Evolutionary conservation across 1,284 basidiomycete genomes (phyloP), one percentile per base, ranked within the genome.

Genomic region (Ustilago lituana): DNA sequence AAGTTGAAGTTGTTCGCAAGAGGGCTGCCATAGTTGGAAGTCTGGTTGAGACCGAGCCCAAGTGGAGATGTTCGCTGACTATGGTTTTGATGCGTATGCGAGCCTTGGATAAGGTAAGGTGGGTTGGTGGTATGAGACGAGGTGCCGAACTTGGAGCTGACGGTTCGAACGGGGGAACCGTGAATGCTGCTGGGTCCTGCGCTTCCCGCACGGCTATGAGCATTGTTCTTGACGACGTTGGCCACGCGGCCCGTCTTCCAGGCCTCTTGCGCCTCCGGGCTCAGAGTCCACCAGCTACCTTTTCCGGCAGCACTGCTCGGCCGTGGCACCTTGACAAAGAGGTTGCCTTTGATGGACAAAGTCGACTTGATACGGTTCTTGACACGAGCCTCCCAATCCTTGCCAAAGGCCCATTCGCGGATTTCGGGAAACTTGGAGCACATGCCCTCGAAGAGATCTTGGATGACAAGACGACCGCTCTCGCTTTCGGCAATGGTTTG

Each of bases 351-450:
- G 63, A 80, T 81, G 6, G 79, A 81, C 10, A 81, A 63, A 10
- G 79, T 81, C 20, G 79, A 81, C 56, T 81, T 81, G 75, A 81
- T 81, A 2, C 79, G 67, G 37, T 81, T 81, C 68, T 81, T 81
- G 38, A 81, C 79, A 3, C 79, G 70, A 6, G 73, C 75, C 47
- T 81, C 79, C 79, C 79, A 81, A 48, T 80, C 78, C 31, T 77
- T 76, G 46, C 75, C 78, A 29, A 76, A 68, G 14, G 79, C 79
- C 78, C 79, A 80, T 36, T 81, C 79, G 15, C 73, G 66, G 32
- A 80, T 73, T 41, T 76, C 78, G 5, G 79, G 79, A 43, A 78
- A 81, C 35, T 76, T 74, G 55, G 58, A 54, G 51, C 75, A 74
- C 78, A 81, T 81, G 38, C 65, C 61, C 24, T 80, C 76, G 38